Base-by-base conservation (phyloP, 805 yeast genomes). In the Blastobotrys mokoenaii region DNA sequence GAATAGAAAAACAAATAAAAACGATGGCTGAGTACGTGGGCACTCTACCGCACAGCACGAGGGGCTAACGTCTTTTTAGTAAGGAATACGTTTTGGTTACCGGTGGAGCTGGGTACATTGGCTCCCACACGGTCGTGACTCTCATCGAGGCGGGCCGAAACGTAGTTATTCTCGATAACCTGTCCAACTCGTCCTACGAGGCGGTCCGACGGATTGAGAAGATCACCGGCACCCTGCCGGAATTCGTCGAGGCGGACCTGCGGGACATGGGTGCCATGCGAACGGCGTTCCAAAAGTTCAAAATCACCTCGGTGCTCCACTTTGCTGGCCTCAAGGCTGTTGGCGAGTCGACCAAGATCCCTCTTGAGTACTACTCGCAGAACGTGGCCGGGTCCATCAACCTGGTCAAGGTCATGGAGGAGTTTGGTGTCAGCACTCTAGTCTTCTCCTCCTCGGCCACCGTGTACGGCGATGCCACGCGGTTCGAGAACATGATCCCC, bases 31-130 rank as follows among this genome's bases (percentile, higher is more conserved):
- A 22, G 27, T 22, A 22, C 8, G 27, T 22, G 27, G 8, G 8
- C 27, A 22, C 35, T 32, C 4, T 32, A n/a, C 35, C 9, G 16
- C 12, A 29, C 12, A n/a, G 16, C 4, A 4, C 5, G 9, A 32
- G 9, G 5, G 20, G 38, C 38, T 34, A 31, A 31, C 12, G 34
- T 22, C n/a, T n/a, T 22, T 4, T 5, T 11, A 34, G 38, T 16
- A 17, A 34, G 22, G 22, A 34, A 15, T 38, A 25, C 59, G 77
- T 81, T 38, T 68, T 83, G 44, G 89, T 84, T 25, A 83, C 93
- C 17, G 94, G 94, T 38, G 94, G 94, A 40, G 85, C 90, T 22
- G 93, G 95, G 16, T 84, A 84, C 64, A 83, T 85, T 57, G 94
- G 93, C 20, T 81, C 90, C 8, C 93, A 84, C 60, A 81, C 90